phyloP scores from a whole-genome alignment of 2,329 filamentous ascomycete species.

The Botrytis fabae region DNA sequence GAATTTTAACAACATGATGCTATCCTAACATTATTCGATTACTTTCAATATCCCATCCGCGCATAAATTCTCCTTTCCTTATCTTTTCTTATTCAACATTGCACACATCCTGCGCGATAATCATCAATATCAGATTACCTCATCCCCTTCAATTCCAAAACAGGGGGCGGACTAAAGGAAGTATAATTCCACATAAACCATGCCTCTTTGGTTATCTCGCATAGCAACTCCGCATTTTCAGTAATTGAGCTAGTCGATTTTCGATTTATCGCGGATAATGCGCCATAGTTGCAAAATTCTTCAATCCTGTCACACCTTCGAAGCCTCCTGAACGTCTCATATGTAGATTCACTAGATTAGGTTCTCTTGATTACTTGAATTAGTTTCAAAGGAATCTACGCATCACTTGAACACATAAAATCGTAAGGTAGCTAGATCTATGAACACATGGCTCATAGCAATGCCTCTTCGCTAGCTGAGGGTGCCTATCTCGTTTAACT shows the following conservation, averaged over 20 bases:
- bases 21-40: background rate
- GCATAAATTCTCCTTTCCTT: background rate
- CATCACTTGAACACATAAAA: constrained; percentile 14
- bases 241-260: background rate
- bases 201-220: constrained; percentile 17
- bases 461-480: background rate
- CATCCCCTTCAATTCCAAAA: background rate
- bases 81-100: background rate
- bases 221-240: constrained; percentile 12
- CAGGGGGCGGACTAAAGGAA: constrained; percentile 14
- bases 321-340: constrained; percentile 1
- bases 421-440: constrained; percentile 6
- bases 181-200: background rate
- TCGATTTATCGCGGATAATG: constrained; percentile 10
- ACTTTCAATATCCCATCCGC: background rate
- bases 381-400: background rate
- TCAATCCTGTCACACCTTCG: background rate
- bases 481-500: background rate
- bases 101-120: constrained; percentile 4
- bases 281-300: background rate
- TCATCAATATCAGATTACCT: constrained; percentile 14
- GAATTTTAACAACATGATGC: background rate
- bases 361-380: background rate
- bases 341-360: background rate
- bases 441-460: constrained; percentile 2